Evolutionary conservation across 208 protist species (phyloP).

Genomic region (Willaertia magna): DNA sequence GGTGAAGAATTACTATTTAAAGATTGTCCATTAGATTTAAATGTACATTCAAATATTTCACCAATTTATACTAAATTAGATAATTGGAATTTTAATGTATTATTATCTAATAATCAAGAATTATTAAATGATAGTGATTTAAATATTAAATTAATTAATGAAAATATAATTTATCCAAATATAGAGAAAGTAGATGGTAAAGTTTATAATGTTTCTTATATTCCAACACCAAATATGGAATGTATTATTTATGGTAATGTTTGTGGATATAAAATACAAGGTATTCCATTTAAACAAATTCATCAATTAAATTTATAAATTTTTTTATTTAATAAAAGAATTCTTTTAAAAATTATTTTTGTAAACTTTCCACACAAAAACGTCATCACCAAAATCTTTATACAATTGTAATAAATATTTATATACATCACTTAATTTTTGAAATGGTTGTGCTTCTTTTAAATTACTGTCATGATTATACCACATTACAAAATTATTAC

Average conservation of each 20-base stretch:
- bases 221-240: no score
- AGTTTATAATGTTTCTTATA: no score
- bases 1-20: not conserved
- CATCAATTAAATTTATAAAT: no score
- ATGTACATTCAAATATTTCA: not conserved
- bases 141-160: no score
- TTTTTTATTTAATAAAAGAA: no score
- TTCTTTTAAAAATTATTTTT: not conserved
- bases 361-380: not conserved
- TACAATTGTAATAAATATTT: not conserved
- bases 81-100: not conserved
- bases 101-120: not conserved
- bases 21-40: not conserved
- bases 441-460: not conserved
- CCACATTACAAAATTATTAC: no score
- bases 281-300: not conserved
- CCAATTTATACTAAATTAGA: not conserved
- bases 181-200: no score
- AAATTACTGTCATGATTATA: not conserved
- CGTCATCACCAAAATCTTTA: not conserved
- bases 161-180: no score
- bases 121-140: not conserved
- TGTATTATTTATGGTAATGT: not conserved
- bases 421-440: not conserved
- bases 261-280: not conserved